Evolutionary conservation across 495 filamentous ascomycete genomes (phyloP).

Genomic region (Podospora bellae-mahoneyi): DNA sequence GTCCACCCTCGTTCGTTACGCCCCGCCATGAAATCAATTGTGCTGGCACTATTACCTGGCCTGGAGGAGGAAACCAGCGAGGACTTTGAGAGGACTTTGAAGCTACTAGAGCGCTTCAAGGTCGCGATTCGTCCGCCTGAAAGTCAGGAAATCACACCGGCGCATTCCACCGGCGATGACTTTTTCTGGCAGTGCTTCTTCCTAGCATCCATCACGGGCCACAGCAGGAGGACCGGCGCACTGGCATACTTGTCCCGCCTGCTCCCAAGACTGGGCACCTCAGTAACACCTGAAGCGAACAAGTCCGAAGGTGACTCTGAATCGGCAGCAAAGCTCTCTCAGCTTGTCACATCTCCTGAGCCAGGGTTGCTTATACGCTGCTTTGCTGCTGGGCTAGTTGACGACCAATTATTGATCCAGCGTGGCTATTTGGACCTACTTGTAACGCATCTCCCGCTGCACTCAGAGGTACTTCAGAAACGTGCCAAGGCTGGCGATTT

Average conservation of each 20-base stretch:
- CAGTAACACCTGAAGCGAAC: constrained; percentile 28
- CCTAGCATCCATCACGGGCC: constrained; percentile 83
- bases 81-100: constrained; percentile 87
- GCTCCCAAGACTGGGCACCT: constrained; percentile 66
- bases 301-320: constrained; percentile 25
- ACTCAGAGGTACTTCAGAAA: constrained; percentile 75
- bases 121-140: constrained; percentile 54
- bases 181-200: constrained; percentile 99
- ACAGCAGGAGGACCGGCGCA: constrained; percentile 76
- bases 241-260: constrained; percentile 78
- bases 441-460: constrained; percentile 86
- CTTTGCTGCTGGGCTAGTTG: constrained; percentile 83
- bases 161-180: constrained; percentile 63
- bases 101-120: constrained; percentile 74
- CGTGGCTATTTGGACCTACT: constrained; percentile 90
- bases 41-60: constrained; percentile 81
- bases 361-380: constrained; percentile 86
- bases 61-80: constrained; percentile 95
- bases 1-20: constrained; percentile 67
- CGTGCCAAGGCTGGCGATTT: constrained; percentile 68
- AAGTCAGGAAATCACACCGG: constrained; percentile 48
- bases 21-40: constrained; percentile 83
- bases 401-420: constrained; percentile 88
- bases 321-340: constrained; percentile 52
- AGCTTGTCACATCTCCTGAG: constrained; percentile 84